Evolutionary conservation across 2,329 filamentous ascomycete species (phyloP).

Genomic region (Dothistroma pini): DNA sequence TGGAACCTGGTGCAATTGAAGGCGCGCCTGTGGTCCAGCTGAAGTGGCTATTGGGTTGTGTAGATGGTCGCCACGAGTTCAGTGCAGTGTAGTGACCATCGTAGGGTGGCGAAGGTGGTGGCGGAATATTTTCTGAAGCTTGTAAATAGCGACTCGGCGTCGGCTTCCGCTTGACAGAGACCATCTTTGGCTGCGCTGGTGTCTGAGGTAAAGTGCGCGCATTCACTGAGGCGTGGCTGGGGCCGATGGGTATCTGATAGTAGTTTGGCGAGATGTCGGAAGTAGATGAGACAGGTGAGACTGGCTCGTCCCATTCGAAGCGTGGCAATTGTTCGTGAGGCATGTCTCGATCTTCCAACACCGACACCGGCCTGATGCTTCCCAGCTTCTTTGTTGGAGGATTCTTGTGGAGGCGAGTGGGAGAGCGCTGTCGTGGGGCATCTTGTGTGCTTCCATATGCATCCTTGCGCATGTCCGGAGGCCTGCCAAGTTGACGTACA

Average conservation of each 20-base stretch:
- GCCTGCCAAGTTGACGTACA: background rate
- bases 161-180: conserved; percentile 29
- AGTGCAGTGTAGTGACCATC: conserved; percentile 6
- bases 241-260: conserved; percentile 3
- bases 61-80: conserved; percentile 5
- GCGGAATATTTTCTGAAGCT: conserved; percentile 24
- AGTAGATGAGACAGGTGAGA: conserved; percentile 27
- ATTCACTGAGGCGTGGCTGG: conserved; percentile 11
- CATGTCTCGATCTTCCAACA: conserved; percentile 26
- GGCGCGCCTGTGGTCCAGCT: conserved; percentile 35
- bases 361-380: conserved; percentile 21
- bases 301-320: conserved; percentile 15
- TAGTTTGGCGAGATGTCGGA: conserved; percentile 4
- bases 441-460: conserved; percentile 20
- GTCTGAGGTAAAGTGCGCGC: conserved; percentile 11
- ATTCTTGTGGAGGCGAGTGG: conserved; percentile 8
- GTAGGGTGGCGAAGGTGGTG: conserved; percentile 17
- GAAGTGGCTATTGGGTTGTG: conserved; percentile 29
- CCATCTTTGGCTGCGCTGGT: conserved; percentile 6
- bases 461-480: conserved; percentile 6
- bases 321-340: conserved; percentile 12
- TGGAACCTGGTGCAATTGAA: conserved; percentile 19
- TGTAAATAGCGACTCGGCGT: conserved; percentile 16
- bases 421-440: conserved; percentile 13
- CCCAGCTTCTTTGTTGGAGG: conserved; percentile 2